These are phyloP conservation scores for Aspergillus sp. DNA, from an alignment of 2,329 filamentous ascomycete species.

Conservation along the genomic window DNA sequence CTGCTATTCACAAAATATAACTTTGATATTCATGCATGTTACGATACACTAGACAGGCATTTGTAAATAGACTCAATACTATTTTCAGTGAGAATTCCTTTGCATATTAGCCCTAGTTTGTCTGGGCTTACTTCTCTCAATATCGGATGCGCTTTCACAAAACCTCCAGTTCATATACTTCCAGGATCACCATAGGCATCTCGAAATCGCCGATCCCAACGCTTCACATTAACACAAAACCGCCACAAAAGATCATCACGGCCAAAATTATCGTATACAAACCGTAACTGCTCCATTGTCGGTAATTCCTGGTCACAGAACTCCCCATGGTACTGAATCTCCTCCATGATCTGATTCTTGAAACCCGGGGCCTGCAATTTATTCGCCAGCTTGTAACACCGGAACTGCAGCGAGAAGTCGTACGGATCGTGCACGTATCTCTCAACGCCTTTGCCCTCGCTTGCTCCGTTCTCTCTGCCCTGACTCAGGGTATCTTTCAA, in stretches of 20 bases:
- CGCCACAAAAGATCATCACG: neutral
- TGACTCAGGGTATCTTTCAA: neutral
- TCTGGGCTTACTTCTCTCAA: too few species aligned
- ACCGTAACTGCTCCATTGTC: neutral
- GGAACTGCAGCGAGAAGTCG: conserved; percentile 2
- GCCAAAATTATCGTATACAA: neutral
- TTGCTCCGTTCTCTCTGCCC: neutral
- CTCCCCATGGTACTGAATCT: conserved; percentile 2
- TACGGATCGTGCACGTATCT: conserved; percentile 1
- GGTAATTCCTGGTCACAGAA: neutral
- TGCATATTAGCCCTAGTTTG: too few species aligned
- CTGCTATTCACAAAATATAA: too few species aligned
- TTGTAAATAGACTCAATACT: too few species aligned
- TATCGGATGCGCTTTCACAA: too few species aligned
- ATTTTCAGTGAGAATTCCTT: too few species aligned
- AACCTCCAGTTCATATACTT: too few species aligned
- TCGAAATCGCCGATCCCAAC: neutral
- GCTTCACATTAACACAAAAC: neutral
- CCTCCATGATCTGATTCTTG: conserved; percentile 1
- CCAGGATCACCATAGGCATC: neutral
- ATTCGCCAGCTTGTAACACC: conserved; percentile 2
- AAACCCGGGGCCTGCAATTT: conserved; percentile 4
- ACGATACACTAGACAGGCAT: too few species aligned
- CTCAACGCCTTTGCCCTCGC: neutral
- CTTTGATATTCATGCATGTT: too few species aligned